Evolutionary conservation across 441 rosid species (phyloP).

Genomic region (Corymbia calophylla): DNA sequence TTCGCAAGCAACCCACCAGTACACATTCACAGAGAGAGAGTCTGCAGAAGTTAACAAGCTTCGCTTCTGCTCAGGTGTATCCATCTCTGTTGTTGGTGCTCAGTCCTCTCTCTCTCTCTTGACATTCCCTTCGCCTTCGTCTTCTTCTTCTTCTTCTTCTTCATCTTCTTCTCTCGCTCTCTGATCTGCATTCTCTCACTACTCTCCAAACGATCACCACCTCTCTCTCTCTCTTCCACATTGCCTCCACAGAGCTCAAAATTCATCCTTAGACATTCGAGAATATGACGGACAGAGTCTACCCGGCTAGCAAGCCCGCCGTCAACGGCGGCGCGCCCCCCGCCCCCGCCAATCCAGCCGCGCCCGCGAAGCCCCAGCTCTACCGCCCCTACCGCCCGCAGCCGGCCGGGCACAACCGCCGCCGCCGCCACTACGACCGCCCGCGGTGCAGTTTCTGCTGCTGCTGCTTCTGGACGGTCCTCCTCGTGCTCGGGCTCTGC

Average conservation of each 20-base stretch:
- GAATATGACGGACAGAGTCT: neutral
- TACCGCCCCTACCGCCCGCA: constrained; percentile 17
- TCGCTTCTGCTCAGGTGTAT: neutral
- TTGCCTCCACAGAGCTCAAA: neutral
- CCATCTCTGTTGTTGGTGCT: neutral
- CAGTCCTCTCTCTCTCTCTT: neutral
- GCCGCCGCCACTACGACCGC: neutral
- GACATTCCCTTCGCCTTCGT: neutral
- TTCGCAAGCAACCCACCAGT: neutral
- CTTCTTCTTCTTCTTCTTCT: neutral
- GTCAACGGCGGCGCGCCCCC: neutral
- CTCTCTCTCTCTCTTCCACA: neutral
- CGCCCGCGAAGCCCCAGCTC: constrained; percentile 3
- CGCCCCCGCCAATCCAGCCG: neutral
- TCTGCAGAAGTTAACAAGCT: neutral
- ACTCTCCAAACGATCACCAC: neutral
- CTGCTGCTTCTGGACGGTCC: constrained; percentile 15
- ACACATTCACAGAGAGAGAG: neutral
- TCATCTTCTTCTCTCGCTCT: neutral
- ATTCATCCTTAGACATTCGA: neutral
- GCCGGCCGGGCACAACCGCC: constrained; percentile 7
- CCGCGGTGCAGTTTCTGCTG: constrained; percentile 10
- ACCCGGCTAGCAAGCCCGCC: constrained; percentile 13
- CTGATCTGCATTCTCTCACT: neutral
- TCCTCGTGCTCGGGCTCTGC: neutral